These are phyloP conservation scores for Speleostelium caveatum DNA, from an alignment of 78 protist species.

Conservation along the genomic window DNA sequence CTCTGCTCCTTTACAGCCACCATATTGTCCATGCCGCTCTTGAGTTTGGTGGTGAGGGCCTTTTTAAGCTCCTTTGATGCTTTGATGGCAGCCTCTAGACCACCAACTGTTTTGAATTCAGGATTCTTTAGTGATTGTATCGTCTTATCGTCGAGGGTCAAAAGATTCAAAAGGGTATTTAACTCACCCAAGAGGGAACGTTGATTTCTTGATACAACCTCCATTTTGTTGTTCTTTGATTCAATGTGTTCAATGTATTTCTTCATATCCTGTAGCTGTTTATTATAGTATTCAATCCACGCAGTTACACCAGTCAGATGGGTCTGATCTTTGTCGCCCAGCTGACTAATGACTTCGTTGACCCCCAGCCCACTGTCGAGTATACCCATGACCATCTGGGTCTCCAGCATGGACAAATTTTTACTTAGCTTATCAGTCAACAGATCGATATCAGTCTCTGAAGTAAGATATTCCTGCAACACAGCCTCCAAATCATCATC, in stretches of 20 bases:
- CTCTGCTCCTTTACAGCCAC: slow-evolving; percentile 66
- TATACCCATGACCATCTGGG: slow-evolving; percentile 24
- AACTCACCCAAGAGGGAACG: slow-evolving; percentile 4
- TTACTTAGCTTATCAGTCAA: slow-evolving; percentile 51
- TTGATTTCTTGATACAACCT: slow-evolving; percentile 74
- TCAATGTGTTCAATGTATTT: slow-evolving; percentile 82
- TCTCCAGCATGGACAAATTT: slow-evolving; percentile 35
- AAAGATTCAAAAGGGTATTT: slow-evolving; percentile 13
- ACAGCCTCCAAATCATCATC: slow-evolving; percentile 63
- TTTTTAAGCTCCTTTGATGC: slow-evolving; percentile 33
- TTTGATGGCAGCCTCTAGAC: slow-evolving; percentile 33
- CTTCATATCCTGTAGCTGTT: slow-evolving; percentile 73
- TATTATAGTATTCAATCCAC: slow-evolving; percentile 75
- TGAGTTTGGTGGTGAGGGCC: slow-evolving; percentile 54
- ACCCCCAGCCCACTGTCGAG: slow-evolving; percentile 43
- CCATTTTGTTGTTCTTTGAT: slow-evolving; percentile 73
- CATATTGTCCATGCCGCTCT: slow-evolving; percentile 74
- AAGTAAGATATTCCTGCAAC: slow-evolving; percentile 20
- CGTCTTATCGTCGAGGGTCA: slow-evolving; percentile 44
- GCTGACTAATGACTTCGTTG: slow-evolving; percentile 28
- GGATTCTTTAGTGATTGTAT: slow-evolving; percentile 22
- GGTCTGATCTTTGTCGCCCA: slow-evolving; percentile 46
- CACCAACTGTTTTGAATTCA: slow-evolving; percentile 7
- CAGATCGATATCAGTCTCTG: slow-evolving; percentile 70
- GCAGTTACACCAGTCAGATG: slow-evolving; percentile 77